Conservation (phyloP, 2,329 filamentous ascomycete species). For the Talaromyces albobiverticillius region DNA sequence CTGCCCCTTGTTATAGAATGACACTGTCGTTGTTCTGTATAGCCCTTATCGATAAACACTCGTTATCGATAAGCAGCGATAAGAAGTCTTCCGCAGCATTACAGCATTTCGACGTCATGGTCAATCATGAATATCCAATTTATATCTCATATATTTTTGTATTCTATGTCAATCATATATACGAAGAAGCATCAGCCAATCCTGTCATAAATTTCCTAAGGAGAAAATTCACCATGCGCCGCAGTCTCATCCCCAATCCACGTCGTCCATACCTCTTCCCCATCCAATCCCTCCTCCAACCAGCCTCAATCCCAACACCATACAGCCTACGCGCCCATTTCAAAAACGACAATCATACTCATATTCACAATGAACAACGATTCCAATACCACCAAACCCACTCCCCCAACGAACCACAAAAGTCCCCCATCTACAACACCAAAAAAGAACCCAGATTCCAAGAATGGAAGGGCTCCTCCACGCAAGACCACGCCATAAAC, state of each 20-base stretch:
- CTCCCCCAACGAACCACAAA: no score
- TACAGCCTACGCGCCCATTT: slow-evolving; percentile 17
- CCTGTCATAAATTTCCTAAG: background rate
- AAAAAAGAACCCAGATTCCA: slow-evolving; percentile 17
- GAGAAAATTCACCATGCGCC: slow-evolving; percentile 10
- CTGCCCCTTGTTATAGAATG: no score
- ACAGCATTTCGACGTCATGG: slow-evolving; percentile 32
- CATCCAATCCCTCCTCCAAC: slow-evolving; percentile 19
- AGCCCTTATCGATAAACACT: no score
- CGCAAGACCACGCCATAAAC: slow-evolving; percentile 32
- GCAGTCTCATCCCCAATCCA: slow-evolving; percentile 17
- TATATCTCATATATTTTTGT: no score
- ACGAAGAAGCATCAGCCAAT: background rate
- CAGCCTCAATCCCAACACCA: slow-evolving; percentile 16
- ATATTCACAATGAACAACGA: background rate
- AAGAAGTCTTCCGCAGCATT: slow-evolving; percentile 24
- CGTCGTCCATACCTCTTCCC: slow-evolving; percentile 18
- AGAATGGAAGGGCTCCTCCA: slow-evolving; percentile 33
- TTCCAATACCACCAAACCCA: slow-evolving; percentile 3
- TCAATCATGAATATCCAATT: background rate
- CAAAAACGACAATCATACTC: slow-evolving; percentile 13
- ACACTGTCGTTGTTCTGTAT: no score
- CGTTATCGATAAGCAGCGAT: slow-evolving; percentile 29
- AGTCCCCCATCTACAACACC: background rate
- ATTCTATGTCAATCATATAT: no score